These are phyloP conservation scores for Collybia sp. DNA, from an alignment of 768 basidiomycete species.

Conservation along the genomic window DNA sequence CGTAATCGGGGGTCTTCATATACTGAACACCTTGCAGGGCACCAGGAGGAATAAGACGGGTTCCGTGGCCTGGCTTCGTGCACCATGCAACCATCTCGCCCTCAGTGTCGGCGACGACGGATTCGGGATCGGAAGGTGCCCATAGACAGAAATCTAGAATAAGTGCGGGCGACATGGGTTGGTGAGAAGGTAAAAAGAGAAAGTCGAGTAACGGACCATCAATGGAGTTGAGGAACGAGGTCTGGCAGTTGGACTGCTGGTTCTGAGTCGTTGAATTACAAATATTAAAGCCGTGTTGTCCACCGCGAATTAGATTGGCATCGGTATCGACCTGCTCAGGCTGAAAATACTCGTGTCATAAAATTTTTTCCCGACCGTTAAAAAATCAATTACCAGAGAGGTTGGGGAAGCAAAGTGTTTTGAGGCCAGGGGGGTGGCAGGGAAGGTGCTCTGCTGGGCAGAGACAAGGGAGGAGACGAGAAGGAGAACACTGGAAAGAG, in stretches of 20 bases:
- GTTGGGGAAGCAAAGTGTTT: conserved; percentile 41
- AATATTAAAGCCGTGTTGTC: conserved; percentile 59
- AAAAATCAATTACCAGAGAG: conserved; percentile 31
- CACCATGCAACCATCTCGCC: conserved; percentile 66
- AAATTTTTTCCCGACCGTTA: no score
- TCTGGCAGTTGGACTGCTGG: conserved; percentile 58
- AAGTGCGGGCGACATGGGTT: neutral
- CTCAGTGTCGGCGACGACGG: conserved; percentile 53
- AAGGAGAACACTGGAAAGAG: conserved; percentile 33
- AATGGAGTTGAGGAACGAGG: conserved; percentile 49
- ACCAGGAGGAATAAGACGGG: conserved; percentile 56
- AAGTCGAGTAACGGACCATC: conserved; percentile 32
- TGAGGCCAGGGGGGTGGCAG: conserved; percentile 38
- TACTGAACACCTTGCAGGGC: conserved; percentile 54
- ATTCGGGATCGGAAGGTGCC: conserved; percentile 41
- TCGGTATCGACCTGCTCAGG: conserved; percentile 35
- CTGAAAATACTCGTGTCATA: conserved; percentile 9
- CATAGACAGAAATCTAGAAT: conserved; percentile 54
- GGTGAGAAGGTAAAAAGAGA: neutral
- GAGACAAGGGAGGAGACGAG: conserved; percentile 21
- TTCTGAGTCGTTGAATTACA: conserved; percentile 67
- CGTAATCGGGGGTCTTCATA: conserved; percentile 47
- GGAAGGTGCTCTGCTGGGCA: conserved; percentile 33
- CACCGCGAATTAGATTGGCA: conserved; percentile 22
- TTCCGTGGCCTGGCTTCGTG: conserved; percentile 56